Base-by-base conservation (phyloP, 176 grass and related monocot genomes). In the Zoysia pacifica region DNA sequence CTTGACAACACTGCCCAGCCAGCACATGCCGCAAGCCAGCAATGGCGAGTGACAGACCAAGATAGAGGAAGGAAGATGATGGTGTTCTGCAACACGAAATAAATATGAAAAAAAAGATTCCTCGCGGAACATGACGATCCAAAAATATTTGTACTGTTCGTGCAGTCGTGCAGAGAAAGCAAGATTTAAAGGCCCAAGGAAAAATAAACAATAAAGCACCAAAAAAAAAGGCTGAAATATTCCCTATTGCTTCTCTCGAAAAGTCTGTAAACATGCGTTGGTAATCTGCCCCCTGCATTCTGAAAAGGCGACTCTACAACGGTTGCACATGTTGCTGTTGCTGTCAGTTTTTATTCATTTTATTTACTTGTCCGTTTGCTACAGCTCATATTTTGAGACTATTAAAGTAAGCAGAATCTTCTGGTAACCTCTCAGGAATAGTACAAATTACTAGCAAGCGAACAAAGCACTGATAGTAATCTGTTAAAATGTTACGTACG, bases 91-190 rank as follows among this genome's bases (percentile, higher is more conserved):
- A 35, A 2, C 3, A 12, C 16, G 61, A 80, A 62, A 70, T 49
- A 80, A 47, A 43, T 41, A 13, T 5, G 13, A 39, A 56, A 49
- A 35, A 88, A 47, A 4, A 89, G 70, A 89, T 89, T 89, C 87
- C 48, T 69, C 38, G 0, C 14, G 40, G 69, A 8, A 1, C 85
- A 72, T 39, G 75, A 42, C 14, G 66, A 79, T 62, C 75, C 80
- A 80, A 63, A 58, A 11, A 71, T 56, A 7, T 67, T 13, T 72
- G 48, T 49, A 42, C 62, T 13, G 70, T 69, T 81, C 69, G 18
- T 20, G 65, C 65, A 72, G 56, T 81, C 69, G 18, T 20, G 65
- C 65, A 72, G 56, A 60, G 74, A 53, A 5, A 12, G 72, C 39
- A 60, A 11, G 37, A 70, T 76, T 81, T 40, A 38, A 62, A 68